phyloP scores from a whole-genome alignment of 176 grass and related monocot species.

The Eragrostis nindensis region DNA sequence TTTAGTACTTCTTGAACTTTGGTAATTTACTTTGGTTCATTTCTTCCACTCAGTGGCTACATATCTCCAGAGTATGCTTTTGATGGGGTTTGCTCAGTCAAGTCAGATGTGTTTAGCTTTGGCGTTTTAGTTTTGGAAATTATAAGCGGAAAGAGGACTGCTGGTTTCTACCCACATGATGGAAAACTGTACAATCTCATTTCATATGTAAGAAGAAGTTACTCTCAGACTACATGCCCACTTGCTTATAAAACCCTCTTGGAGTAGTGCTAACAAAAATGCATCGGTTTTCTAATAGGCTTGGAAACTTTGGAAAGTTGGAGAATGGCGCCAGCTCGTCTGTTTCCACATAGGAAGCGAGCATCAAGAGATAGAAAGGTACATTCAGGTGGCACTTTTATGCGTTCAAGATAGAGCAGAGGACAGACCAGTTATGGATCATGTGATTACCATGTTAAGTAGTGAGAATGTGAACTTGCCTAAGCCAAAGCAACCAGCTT shows the following conservation, averaged over 20 bases:
- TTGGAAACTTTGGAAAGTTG: conserved; percentile 43
- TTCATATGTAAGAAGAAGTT: conserved; percentile 48
- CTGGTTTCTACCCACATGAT: conserved; percentile 35
- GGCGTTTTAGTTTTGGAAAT: conserved; percentile 69
- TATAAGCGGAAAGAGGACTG: conserved; percentile 46
- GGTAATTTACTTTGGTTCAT: conserved; percentile 22
- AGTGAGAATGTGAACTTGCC: conserved; percentile 34
- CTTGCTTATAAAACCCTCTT: conserved; percentile 11
- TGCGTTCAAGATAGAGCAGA: conserved; percentile 57
- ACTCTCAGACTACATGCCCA: background rate
- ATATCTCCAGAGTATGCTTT: conserved; percentile 82
- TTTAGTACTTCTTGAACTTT: background rate
- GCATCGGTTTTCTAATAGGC: conserved; percentile 31
- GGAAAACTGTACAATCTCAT: conserved; percentile 43
- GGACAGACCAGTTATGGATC: conserved; percentile 45
- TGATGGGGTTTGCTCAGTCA: conserved; percentile 64
- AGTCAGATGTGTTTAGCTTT: conserved; percentile 78
- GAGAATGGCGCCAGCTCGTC: conserved; percentile 26
- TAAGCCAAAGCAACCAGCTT: conserved; percentile 44
- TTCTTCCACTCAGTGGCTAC: conserved; percentile 58
- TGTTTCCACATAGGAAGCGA: background rate
- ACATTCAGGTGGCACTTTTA: conserved; percentile 51
- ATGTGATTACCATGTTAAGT: conserved; percentile 35
- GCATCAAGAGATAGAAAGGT: conserved; percentile 40
- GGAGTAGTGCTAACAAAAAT: background rate